These are phyloP conservation scores for Capsella rubella DNA, from an alignment of 441 rosid species.

Conservation along the genomic window DNA sequence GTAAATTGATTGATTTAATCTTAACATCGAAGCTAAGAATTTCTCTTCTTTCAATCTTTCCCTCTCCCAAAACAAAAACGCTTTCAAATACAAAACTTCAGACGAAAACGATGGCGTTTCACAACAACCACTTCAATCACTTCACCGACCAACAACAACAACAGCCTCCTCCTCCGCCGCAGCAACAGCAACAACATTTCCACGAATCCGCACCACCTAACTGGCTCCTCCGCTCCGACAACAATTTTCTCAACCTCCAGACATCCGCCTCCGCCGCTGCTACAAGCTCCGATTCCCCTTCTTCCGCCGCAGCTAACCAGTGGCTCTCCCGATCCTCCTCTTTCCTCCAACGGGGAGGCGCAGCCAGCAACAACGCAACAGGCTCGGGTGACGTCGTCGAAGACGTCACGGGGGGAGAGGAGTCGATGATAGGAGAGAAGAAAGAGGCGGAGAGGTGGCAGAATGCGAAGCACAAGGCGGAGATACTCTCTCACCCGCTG, in stretches of 20 bases:
- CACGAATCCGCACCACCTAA: constrained; percentile 53
- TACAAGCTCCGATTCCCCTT: constrained; percentile 45
- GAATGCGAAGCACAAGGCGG: constrained; percentile 84
- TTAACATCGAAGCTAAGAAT: constrained; percentile 11
- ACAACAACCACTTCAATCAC: constrained; percentile 77
- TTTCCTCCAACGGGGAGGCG: constrained; percentile 44
- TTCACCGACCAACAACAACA: constrained; percentile 57
- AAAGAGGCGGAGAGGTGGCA: constrained; percentile 76
- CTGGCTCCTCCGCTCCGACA: constrained; percentile 64
- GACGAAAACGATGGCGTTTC: constrained; percentile 75
- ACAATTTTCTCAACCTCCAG: constrained; percentile 78
- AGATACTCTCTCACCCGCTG: constrained; percentile 83
- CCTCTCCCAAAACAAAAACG: constrained; percentile 34
- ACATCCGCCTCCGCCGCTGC: constrained; percentile 49
- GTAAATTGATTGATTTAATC: neutral
- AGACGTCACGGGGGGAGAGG: constrained; percentile 53
- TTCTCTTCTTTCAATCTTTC: constrained; percentile 26
- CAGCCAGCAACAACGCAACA: constrained; percentile 60
- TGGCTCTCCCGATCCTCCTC: constrained; percentile 84
- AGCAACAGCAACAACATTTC: constrained; percentile 48
- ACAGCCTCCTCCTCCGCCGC: constrained; percentile 52
- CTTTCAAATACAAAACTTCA: neutral
- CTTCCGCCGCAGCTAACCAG: constrained; percentile 55
- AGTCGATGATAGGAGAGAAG: constrained; percentile 59
- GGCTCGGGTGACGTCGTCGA: constrained; percentile 64